Evolutionary conservation across 345 rosid species (phyloP), one percentile per base, ranked within the genome.

Genomic region (Limnanthes douglasii): DNA sequence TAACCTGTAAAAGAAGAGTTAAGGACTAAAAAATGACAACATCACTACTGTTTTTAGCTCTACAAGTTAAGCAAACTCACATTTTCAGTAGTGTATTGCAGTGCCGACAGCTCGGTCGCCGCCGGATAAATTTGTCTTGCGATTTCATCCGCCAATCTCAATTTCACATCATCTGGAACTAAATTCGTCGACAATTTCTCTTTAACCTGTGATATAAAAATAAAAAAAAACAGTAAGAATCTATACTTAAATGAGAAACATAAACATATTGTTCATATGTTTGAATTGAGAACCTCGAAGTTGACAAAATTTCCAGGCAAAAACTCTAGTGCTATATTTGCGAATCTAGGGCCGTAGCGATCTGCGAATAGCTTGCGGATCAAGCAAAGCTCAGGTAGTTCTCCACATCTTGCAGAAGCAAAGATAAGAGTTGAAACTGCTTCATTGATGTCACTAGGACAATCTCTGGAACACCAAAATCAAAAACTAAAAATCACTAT

Each of bases 401-500:
- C 94, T 6, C 88, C 88, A 27, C 92, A 77, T 41, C 94, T 70
- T 4, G 86, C 61, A 16, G 95, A 90, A 25, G 94, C 85, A 59
- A 51, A 90, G 48, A 84, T 61, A 12, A 80, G 78, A 48, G 67
- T 90, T 5, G 95, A 84, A 66, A 80, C 68, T n/a, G 94, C 94
- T 68, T 84, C 94, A 2, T 70, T 77, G 45, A 80, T 56, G 17
- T 80, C 79, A 43, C 77, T 67, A 9, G 75, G 74, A 50, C 70
- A 59, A 32, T 66, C 82, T 68, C 94, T 83, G 62, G 46, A 46
- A 14, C 47, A 12, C 1, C 1, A 2, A 3, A 11, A 37, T 31
- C 10, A 5, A 26, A 6, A 8, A 15, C 17, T 29, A 31, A 0
- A 37, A 18, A 24, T 36, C 32, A 4, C 2, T 10, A 10, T 10